Conservation (phyloP, 2,329 filamentous ascomycete species). For the Dichotomopilus funicola region DNA sequence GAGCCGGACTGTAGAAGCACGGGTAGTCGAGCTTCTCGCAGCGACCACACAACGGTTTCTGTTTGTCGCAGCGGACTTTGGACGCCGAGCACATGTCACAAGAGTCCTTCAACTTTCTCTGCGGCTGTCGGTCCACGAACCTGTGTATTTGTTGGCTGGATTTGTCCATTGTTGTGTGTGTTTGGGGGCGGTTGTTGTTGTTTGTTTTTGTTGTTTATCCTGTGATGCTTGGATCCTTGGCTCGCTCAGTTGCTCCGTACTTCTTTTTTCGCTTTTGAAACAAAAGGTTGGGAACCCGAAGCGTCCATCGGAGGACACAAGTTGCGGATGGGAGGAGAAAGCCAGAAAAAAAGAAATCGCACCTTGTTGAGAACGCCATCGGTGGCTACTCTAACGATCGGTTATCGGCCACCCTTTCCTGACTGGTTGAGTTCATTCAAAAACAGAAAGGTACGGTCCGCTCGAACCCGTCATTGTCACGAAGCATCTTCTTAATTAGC, state of each 20-base stretch:
- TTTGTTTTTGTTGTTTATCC: too few relatives aligned
- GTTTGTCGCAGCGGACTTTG: neutral
- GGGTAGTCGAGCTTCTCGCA: neutral
- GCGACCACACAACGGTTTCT: neutral
- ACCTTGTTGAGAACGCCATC: neutral
- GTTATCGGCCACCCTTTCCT: neutral
- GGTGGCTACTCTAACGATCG: too few relatives aligned
- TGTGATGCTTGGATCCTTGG: too few relatives aligned
- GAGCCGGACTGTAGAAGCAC: conserved; percentile 1
- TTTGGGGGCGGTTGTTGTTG: too few relatives aligned
- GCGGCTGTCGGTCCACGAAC: neutral
- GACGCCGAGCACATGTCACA: neutral
- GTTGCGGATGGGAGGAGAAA: neutral
- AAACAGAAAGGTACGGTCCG: too few relatives aligned
- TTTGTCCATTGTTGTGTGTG: neutral
- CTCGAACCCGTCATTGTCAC: neutral
- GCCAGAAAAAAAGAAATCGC: neutral
- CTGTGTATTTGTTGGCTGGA: neutral
- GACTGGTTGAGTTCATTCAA: neutral
- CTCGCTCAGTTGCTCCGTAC: neutral
- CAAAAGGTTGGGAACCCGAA: neutral
- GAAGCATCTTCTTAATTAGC: neutral
- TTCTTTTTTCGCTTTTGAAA: neutral
- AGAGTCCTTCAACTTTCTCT: neutral
- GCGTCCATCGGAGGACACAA: too few relatives aligned